These are phyloP conservation scores for Nakaseomyces kungkrabaensis DNA, from an alignment of 1,139 yeast species.

Conservation along the genomic window DNA sequence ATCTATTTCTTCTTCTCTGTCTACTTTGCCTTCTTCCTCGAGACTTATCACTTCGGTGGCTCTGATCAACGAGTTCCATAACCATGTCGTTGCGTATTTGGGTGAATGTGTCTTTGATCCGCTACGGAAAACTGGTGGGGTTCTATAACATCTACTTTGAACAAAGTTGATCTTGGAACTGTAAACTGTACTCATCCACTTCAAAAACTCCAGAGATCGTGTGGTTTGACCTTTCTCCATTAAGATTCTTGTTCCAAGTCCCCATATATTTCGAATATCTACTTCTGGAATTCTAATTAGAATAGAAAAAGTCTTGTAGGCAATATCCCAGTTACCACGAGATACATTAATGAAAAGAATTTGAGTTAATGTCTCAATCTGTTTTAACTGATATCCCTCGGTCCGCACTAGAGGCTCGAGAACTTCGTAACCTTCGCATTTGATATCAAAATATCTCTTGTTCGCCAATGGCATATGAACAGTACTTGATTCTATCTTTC, in stretches of 20 bases:
- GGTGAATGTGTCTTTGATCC: conserved; percentile 33
- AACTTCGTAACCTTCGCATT: conserved; percentile 1
- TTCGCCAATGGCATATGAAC: conserved; percentile 1
- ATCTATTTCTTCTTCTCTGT: conserved; percentile 5
- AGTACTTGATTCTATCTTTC: not conserved
- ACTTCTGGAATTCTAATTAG: conserved; percentile 39
- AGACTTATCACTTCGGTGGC: conserved; percentile 8
- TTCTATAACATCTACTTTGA: conserved; percentile 17
- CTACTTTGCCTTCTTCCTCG: not conserved
- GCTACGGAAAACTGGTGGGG: conserved; percentile 30
- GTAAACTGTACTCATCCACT: conserved; percentile 26
- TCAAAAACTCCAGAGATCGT: conserved; percentile 22
- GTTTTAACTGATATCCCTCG: conserved; percentile 10
- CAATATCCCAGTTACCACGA: conserved; percentile 43
- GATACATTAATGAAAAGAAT: conserved; percentile 34
- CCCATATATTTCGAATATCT: conserved; percentile 51
- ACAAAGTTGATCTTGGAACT: conserved; percentile 18
- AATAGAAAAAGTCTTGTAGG: conserved; percentile 43
- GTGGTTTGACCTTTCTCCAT: conserved; percentile 9
- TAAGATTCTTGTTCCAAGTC: conserved; percentile 43
- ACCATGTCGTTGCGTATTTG: conserved; percentile 28
- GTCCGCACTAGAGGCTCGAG: conserved; percentile 8
- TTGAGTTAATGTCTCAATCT: conserved; percentile 24
- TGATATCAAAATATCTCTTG: conserved; percentile 1
- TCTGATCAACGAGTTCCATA: conserved; percentile 29